phyloP scores from a whole-genome alignment of 2,329 filamentous ascomycete species.

The Shiraia bambusicola region DNA sequence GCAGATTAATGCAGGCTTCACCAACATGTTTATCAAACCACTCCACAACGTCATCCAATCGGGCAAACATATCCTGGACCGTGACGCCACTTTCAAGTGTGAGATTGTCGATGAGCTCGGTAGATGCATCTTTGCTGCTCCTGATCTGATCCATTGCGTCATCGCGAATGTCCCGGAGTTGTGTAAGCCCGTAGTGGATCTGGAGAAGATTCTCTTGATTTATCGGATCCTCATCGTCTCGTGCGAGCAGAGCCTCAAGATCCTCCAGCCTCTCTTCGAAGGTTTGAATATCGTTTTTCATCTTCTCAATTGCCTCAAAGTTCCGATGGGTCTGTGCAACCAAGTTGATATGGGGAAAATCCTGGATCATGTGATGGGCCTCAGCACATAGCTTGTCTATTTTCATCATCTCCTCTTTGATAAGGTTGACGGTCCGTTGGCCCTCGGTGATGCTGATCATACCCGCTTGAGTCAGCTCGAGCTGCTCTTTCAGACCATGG shows the following conservation, averaged over 20 bases:
- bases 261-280: conserved; percentile 77
- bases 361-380: conserved; percentile 94
- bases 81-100: conserved; percentile 68
- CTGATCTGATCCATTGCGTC: conserved; percentile 96
- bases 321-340: conserved; percentile 95
- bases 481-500: conserved; percentile 83
- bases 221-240: conserved; percentile 83
- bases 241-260: conserved; percentile 74
- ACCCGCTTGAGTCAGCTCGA: conserved; percentile 90
- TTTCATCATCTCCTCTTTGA: conserved; percentile 98
- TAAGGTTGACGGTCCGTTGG: conserved; percentile 85
- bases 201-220: conserved; percentile 89
- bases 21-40: conserved; percentile 97
- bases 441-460: conserved; percentile 87
- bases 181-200: conserved; percentile 88
- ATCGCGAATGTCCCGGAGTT: conserved; percentile 89
- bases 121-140: conserved; percentile 77
- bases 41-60: conserved; percentile 82
- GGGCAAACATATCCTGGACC: conserved; percentile 84
- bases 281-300: conserved; percentile 85
- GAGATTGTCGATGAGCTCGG: conserved; percentile 82
- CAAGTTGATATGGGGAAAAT: conserved; percentile 90
- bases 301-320: conserved; percentile 89
- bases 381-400: conserved; percentile 97
- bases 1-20: conserved; percentile 83